phyloP scores from a whole-genome alignment of 257 asterid genomes.

The Plantago elongata region DNA sequence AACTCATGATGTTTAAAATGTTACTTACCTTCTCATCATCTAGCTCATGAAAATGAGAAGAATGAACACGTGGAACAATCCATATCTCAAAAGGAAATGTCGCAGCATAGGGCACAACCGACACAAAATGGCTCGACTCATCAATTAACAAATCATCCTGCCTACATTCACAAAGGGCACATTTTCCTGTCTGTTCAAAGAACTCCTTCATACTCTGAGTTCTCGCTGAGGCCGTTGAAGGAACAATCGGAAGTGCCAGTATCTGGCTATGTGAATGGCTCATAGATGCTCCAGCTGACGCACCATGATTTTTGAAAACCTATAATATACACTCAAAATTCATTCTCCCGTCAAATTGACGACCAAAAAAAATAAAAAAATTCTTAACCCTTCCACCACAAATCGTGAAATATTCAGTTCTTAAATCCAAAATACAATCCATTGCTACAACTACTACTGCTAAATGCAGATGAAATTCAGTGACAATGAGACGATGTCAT shows the following conservation, averaged over 20 bases:
- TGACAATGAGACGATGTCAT: no score
- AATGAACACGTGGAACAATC: conserved; percentile 79
- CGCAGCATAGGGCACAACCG: conserved; percentile 83
- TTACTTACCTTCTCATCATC: conserved; percentile 54
- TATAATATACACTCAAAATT: conserved; percentile 5
- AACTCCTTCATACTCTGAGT: conserved; percentile 60
- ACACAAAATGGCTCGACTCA: conserved; percentile 58
- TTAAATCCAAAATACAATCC: no score
- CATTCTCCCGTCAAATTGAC: background rate
- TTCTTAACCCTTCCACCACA: no score
- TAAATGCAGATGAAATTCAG: no score
- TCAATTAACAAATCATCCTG: conserved; percentile 40
- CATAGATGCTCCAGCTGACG: conserved; percentile 96
- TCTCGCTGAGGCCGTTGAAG: conserved; percentile 65
- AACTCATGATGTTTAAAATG: background rate
- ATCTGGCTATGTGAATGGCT: conserved; percentile 97
- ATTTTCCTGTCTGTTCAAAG: conserved; percentile 64
- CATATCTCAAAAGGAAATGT: conserved; percentile 83
- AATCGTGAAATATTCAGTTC: no score
- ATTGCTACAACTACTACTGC: no score
- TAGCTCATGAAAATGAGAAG: conserved; percentile 73
- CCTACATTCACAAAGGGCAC: conserved; percentile 60
- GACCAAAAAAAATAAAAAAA: no score
- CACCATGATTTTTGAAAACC: conserved; percentile 98
- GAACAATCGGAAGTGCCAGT: conserved; percentile 79